Evolutionary conservation across 2,329 filamentous ascomycete species (phyloP).

Genomic region (Penicillium nordicum): DNA sequence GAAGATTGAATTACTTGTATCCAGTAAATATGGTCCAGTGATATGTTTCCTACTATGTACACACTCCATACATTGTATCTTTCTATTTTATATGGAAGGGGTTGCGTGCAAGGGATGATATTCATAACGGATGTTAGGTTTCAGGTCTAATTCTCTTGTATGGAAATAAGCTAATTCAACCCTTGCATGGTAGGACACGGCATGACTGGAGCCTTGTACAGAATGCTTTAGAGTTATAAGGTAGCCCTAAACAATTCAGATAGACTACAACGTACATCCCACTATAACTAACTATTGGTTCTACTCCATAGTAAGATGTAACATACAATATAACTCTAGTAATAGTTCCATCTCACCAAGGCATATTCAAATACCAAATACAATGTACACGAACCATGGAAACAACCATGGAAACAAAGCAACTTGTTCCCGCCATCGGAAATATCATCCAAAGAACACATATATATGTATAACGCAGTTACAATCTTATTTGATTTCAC

Average conservation of each 20-base stretch:
- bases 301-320: neutral
- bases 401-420: neutral
- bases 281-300: neutral
- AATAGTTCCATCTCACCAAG: neutral
- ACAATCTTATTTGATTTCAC: neutral
- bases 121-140: neutral
- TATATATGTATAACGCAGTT: neutral
- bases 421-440: neutral
- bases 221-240: neutral
- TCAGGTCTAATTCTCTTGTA: neutral
- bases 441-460: neutral
- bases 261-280: neutral
- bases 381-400: neutral
- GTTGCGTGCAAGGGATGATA: constrained; percentile 4
- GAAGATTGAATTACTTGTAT: neutral
- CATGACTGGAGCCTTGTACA: neutral
- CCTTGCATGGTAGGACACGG: constrained; percentile 7
- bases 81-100: neutral
- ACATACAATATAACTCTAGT: neutral
- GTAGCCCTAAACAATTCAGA: neutral
- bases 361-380: neutral
- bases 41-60: neutral
- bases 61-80: neutral
- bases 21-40: neutral
- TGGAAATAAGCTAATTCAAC: constrained; percentile 6